Evolutionary conservation across 495 filamentous ascomycete species (phyloP).

Genomic region (Talaromyces trachyspermus): DNA sequence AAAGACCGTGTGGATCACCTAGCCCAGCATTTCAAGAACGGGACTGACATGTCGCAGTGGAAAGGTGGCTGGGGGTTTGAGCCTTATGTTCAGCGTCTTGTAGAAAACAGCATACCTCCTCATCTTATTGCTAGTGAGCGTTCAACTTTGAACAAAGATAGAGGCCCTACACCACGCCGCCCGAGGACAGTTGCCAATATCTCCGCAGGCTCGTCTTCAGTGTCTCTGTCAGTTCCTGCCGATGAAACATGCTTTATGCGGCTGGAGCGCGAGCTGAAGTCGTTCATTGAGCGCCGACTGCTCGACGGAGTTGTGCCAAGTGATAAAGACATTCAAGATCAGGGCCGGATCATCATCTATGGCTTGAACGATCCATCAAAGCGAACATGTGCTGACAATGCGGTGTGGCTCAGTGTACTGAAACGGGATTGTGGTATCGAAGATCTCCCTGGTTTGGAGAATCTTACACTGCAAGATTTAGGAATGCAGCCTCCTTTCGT

Average conservation of each 20-base stretch:
- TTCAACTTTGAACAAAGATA: slow-evolving; percentile 30
- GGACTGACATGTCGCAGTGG: slow-evolving; percentile 68
- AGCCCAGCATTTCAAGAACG: slow-evolving; percentile 66
- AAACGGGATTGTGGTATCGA: slow-evolving; percentile 56
- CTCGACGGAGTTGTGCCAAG: slow-evolving; percentile 45
- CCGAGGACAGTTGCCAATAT: not conserved
- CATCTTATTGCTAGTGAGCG: slow-evolving; percentile 43
- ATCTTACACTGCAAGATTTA: slow-evolving; percentile 27
- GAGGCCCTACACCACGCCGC: slow-evolving; percentile 6
- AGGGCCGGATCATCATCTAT: slow-evolving; percentile 59
- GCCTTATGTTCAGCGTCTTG: slow-evolving; percentile 53
- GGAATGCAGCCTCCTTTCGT: slow-evolving; percentile 37
- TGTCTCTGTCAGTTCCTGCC: slow-evolving; percentile 20
- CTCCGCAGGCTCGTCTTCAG: slow-evolving; percentile 2
- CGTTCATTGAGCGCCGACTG: slow-evolving; percentile 44
- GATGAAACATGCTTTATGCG: slow-evolving; percentile 41
- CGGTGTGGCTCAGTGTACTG: slow-evolving; percentile 55
- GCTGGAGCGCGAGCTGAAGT: slow-evolving; percentile 51
- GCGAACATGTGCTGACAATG: slow-evolving; percentile 63
- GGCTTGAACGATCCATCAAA: slow-evolving; percentile 62
- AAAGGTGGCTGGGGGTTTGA: slow-evolving; percentile 78
- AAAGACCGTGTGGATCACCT: slow-evolving; percentile 63
- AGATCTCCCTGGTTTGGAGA: slow-evolving; percentile 23
- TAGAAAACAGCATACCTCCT: slow-evolving; percentile 66
- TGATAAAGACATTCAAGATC: slow-evolving; percentile 54